Base-by-base conservation (phyloP, 2,329 filamentous ascomycete genomes). In the Colletotrichum sp. region DNA sequence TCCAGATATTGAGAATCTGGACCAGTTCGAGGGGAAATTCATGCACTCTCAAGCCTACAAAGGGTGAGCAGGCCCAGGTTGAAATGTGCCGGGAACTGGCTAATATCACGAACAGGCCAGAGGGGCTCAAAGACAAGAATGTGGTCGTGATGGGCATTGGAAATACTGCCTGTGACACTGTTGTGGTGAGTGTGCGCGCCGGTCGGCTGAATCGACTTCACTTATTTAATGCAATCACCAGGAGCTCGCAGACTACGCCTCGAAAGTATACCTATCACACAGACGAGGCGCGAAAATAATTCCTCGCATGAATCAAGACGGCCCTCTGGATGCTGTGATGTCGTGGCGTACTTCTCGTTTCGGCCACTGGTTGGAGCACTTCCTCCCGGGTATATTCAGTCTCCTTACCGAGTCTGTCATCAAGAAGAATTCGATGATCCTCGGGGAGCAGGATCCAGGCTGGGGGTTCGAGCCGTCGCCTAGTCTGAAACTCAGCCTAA, bases 141-240 rank as follows among this genome's bases (percentile, higher is more conserved):
- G 79, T 81, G 3, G 43, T 82, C 6, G 77, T 82, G 7, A 67
- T 82, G 6, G 81, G 81, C 7, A 78, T 81, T 57, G 81, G 81
- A 4, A 82, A 81, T 57, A 80, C 81, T 2, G 79, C 80, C 5
- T 76, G 71, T 30, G 81, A 82, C 39, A 78, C 77, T 15, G 79
- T 78, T 2, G 77, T 79, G 5, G 80, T 80, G 72, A 69, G 55
- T 30, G 12, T 24, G 15, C 34, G n/a, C 21, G 2, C 8, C 30
- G 4, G 21, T 39, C 7, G 7, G 16, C 15, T 24, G 13, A 28
- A 3, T 16, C 16, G 3, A 26, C n/a, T 3, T 39, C 13, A 26
- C 21, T 39, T 18, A 3, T 32, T 16, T n/a, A 21, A 64, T 26
- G 13, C 32, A 0, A 64, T 32, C 6, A 26, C 16, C 21, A 43